phyloP scores from a whole-genome alignment of 2,329 filamentous ascomycete species.

The Colletotrichum spinosum region DNA sequence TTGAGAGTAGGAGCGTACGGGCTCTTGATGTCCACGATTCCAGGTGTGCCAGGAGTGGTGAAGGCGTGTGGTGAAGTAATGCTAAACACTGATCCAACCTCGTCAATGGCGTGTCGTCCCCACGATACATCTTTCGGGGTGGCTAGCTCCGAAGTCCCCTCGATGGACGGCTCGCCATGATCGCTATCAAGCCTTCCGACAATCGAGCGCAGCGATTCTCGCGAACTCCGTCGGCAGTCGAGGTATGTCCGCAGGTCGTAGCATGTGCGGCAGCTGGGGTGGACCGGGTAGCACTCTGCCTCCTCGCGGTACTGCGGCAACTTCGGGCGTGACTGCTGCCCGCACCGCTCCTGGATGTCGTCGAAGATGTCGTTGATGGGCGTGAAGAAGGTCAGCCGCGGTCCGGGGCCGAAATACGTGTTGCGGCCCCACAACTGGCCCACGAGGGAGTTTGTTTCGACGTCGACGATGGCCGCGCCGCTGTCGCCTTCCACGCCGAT shows the following conservation, averaged over 20 bases:
- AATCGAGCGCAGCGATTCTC: conserved; percentile 56
- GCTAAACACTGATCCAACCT: conserved; percentile 49
- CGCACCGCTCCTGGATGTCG: conserved; percentile 58
- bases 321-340: conserved; percentile 51
- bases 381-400: conserved; percentile 56
- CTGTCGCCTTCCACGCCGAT: conserved; percentile 59
- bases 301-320: conserved; percentile 56
- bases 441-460: conserved; percentile 51
- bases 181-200: conserved; percentile 52
- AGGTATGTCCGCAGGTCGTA: conserved; percentile 55
- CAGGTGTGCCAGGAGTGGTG: conserved; percentile 45
- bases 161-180: conserved; percentile 51
- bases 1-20: conserved; percentile 52
- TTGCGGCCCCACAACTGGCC: conserved; percentile 60
- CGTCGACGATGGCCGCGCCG: conserved; percentile 57
- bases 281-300: conserved; percentile 52
- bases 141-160: conserved; percentile 54
- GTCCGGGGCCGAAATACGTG: conserved; percentile 55
- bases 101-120: conserved; percentile 47
- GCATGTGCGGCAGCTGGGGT: conserved; percentile 55
- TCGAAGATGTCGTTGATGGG: conserved; percentile 58
- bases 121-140: conserved; percentile 52
- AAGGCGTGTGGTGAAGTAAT: conserved; percentile 43
- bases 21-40: conserved; percentile 49
- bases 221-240: conserved; percentile 55